Evolutionary conservation across 176 grass and related monocot species (phyloP), one percentile per base, ranked within the genome.

Genomic region (Juncus inflexus): DNA sequence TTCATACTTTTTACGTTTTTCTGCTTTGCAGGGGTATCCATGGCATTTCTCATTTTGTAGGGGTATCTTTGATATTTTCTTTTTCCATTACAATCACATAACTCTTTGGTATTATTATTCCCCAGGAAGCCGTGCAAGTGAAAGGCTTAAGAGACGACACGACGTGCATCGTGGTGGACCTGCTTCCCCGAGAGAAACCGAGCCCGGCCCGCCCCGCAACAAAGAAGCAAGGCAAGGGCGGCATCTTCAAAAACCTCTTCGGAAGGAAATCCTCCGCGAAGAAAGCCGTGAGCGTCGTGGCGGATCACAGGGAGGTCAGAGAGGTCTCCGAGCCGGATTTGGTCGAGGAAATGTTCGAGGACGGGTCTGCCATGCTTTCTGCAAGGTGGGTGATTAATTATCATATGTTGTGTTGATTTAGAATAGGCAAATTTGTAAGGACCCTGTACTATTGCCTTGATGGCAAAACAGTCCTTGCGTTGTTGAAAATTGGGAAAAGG

Each of bases 311-410:
- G 9, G 43, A 47, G 43, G 19, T 28, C 19, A 77, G 67, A 64
- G 83, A 89, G 40, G 81, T 67, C 58, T 62, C 77, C 37, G 88
- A 92, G 67, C 80, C 85, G 0, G 94, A 92, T 78, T 80, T 90
- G 55, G 94, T 99, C 65, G 89, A 99, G 74, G 94, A 99, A 86
- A 79, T 99, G 72, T 99, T 92, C 75, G 94, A 94, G 79, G 89
- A 99, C 39, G 94, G 89, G 39, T 90, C 88, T 56, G 85, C 94
- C 8, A 50, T 76, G 75, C 72, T 92, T 70, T 79, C 83, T 35
- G 74, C 75, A 80, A 87, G 89, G 89, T 99, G 60, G 2, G 7
- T 65, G 47, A 28, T 43, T 37, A 37, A 73, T 73, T 19, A 74
- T 28, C 35, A 58, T 3, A 57, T 36, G 19, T 62, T 56, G 3